Evolutionary conservation across 1,139 yeast species (phyloP), one percentile per base, ranked within the genome.

Genomic region (Debaryomyces sp.): DNA sequence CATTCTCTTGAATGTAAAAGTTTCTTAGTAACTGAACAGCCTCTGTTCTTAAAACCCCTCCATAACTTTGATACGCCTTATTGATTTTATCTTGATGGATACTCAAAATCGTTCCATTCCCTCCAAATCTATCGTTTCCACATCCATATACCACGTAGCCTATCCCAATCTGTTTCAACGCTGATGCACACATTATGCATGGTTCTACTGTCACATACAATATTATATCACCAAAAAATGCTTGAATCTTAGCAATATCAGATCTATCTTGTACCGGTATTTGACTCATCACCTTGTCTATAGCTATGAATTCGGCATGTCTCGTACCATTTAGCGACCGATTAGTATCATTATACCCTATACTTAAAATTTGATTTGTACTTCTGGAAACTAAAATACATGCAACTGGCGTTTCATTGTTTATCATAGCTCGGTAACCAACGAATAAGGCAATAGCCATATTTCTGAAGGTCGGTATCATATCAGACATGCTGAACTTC

Each of bases 121-220:
- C 99, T 0, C 99, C 99, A 70, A 94, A 94, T 45, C 99, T 70
- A 55, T 94, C 98, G 63, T 94, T 94, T 0, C 91, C 95, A 62
- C 97, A 92, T 0, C 99, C 98, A 61, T 88, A 94, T 40, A 85
- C 83, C 1, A 92, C 97, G 38, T 75, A 73, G 21, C 82, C 70
- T 17, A 94, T 82, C 1, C 88, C 86, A 32, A 92, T 66, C 60
- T 94, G 99, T 49, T 94, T 80, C 45, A 94, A 69, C 2, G 96
- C 94, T 26, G 96, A 85, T 0, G 97, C 98, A 71, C 99, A 94
- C 99, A 94, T 94, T 9, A 95, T 87, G 65, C 99, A 94, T 0
- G 99, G 99, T 66, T 94, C 99, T 1, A 94, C 98, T 0, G 98
- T 90, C 22, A 94, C 99, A 65, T 91, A 94, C 17, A 94, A 73